A percentile compares a stretch with the other conserved stretches of the same genome.
phyloP scores from a whole-genome alignment of 495 filamentous ascomycete genomes.

The Penicillium egyptiacum region DNA sequence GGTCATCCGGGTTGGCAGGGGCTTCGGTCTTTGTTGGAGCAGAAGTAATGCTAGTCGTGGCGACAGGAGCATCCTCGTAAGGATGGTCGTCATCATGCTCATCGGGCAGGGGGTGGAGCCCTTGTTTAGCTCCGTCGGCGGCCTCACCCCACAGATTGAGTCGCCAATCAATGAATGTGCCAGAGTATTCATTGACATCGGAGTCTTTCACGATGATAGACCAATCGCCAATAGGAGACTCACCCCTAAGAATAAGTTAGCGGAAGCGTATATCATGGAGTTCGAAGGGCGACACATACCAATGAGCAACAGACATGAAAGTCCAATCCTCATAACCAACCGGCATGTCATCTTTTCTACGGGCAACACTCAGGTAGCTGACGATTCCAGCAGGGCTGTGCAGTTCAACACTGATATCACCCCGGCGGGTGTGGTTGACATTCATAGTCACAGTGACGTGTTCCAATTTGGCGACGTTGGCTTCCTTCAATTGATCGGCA shows the following conservation, averaged over 20 bases:
- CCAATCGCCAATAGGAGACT: conserved; percentile 85
- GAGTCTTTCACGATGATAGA: conserved; percentile 88
- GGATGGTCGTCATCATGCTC: conserved; percentile 85
- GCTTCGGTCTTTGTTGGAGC: conserved; percentile 45
- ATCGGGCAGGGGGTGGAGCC: conserved; percentile 75
- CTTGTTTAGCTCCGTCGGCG: conserved; percentile 69
- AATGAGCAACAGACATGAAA: conserved; percentile 97
- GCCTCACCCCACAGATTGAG: conserved; percentile 91
- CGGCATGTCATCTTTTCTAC: conserved; percentile 59
- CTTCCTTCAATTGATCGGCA: conserved; percentile 66
- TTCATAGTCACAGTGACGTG: conserved; percentile 99
- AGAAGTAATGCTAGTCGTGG: conserved; percentile 52
- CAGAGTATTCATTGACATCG: conserved; percentile 68
- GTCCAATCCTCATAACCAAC: conserved; percentile 95
- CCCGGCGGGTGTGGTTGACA: conserved; percentile 77
- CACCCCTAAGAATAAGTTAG: conserved; percentile 62
- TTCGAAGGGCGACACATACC: conserved; percentile 53
- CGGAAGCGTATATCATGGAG: background rate
- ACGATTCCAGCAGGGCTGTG: conserved; percentile 79
- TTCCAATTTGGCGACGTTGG: conserved; percentile 83
- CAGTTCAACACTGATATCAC: conserved; percentile 90
- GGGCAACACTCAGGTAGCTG: conserved; percentile 77
- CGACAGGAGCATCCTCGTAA: conserved; percentile 52
- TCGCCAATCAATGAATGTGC: conserved; percentile 88
- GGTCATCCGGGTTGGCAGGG: conserved; percentile 60